phyloP scores from a whole-genome alignment of 1,139 yeast species.

The Hyphopichia pseudoburtonii region DNA sequence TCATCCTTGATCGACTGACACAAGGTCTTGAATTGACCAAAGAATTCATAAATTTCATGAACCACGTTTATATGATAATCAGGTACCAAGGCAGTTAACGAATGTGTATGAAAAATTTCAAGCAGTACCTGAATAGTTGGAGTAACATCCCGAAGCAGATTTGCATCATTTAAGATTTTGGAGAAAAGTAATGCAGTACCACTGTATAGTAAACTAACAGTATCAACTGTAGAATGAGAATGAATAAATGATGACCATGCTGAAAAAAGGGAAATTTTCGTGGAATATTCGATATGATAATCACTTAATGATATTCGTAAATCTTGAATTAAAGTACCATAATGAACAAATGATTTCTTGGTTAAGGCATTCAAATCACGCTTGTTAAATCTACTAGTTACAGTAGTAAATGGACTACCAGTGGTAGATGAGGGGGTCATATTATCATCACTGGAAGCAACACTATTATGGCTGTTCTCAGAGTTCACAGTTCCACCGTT shows the following conservation, averaged over 20 bases:
- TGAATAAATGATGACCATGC: conserved; percentile 40
- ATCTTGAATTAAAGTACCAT: conserved; percentile 34
- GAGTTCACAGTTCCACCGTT: not conserved
- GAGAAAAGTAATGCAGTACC: conserved; percentile 37
- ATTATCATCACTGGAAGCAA: not conserved
- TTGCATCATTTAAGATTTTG: conserved; percentile 26
- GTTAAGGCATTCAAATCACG: conserved; percentile 31
- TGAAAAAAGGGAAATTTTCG: conserved; percentile 38
- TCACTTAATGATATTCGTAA: conserved; percentile 31
- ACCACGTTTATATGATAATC: conserved; percentile 36
- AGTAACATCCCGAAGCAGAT: conserved; percentile 19
- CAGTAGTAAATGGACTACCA: not conserved
- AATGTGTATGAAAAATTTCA: conserved; percentile 27
- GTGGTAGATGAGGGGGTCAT: conserved; percentile 3
- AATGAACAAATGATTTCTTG: conserved; percentile 33
- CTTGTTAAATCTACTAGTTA: conserved; percentile 18
- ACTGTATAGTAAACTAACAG: conserved; percentile 30
- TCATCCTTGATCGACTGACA: conserved; percentile 2
- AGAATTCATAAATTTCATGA: conserved; percentile 22
- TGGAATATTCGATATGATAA: conserved; percentile 36
- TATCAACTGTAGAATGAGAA: conserved; percentile 32
- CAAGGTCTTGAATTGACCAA: conserved; percentile 22
- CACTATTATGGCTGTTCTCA: not conserved
- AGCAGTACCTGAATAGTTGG: conserved; percentile 26
- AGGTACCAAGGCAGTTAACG: conserved; percentile 27